Percentiles rank a stretch among this genome's conserved stretches.
These are phyloP conservation scores for Neurospora terricola DNA, from an alignment of 495 filamentous ascomycete species.

Conservation along the genomic window DNA sequence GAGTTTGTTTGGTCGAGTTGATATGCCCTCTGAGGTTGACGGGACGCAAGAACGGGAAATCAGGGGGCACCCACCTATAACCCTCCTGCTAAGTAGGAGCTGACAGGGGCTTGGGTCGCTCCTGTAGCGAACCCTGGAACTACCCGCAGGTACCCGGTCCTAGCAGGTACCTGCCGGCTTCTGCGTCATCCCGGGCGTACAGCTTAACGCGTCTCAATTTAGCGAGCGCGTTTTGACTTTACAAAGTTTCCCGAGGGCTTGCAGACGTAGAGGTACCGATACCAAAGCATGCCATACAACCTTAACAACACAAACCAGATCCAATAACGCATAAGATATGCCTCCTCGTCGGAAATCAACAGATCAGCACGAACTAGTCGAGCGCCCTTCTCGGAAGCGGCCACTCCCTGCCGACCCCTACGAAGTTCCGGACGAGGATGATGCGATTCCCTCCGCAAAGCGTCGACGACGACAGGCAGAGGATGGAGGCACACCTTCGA, in stretches of 20 bases:
- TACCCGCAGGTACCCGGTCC: neutral
- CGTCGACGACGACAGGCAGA: slow-evolving; percentile 1
- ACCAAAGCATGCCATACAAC: neutral
- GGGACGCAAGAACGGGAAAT: neutral
- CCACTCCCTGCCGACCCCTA: slow-evolving; percentile 13
- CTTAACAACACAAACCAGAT: neutral
- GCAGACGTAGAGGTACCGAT: neutral
- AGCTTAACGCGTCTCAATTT: neutral
- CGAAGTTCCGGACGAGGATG: slow-evolving; percentile 20
- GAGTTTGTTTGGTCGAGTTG: neutral
- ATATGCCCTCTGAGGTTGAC: neutral
- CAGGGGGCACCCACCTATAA: neutral
- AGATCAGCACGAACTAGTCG: slow-evolving; percentile 4
- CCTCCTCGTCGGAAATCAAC: slow-evolving; percentile 8
- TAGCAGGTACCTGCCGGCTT: neutral
- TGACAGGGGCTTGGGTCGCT: neutral
- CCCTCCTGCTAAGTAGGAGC: neutral
- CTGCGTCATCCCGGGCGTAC: neutral
- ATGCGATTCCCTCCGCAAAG: slow-evolving; percentile 9
- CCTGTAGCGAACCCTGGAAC: neutral
- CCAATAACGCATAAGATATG: neutral
- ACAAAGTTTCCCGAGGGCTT: neutral
- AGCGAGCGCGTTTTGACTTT: neutral
- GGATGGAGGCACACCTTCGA: neutral
- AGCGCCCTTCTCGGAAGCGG: slow-evolving; percentile 10